Percentiles rank a stretch among this genome's conserved stretches.
Evolutionary conservation across 495 filamentous ascomycete genomes (phyloP).

Genomic region (Xylaria intraflava): DNA sequence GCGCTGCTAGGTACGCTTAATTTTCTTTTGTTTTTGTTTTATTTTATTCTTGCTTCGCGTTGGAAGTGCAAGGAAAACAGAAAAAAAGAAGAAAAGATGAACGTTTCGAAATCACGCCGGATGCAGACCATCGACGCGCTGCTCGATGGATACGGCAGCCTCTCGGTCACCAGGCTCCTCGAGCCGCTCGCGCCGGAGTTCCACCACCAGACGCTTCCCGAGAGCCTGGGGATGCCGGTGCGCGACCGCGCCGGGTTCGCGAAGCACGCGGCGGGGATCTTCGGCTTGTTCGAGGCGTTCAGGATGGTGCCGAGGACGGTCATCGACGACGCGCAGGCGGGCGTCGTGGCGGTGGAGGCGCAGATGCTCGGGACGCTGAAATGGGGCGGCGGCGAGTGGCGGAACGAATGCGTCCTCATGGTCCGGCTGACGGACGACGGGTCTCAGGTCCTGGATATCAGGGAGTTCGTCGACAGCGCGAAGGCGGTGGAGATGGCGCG

Average conservation of each 20-base stretch:
- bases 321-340: slow-evolving; percentile 26
- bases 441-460: slow-evolving; percentile 21
- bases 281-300: slow-evolving; percentile 34
- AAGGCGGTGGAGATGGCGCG: slow-evolving; percentile 35
- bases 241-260: slow-evolving; percentile 30
- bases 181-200: slow-evolving; percentile 26
- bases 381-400: slow-evolving; percentile 19
- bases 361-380: slow-evolving; percentile 31
- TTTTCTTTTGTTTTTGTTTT: no score
- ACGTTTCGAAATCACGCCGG: slow-evolving; percentile 14
- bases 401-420: slow-evolving; percentile 38
- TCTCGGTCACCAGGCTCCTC: slow-evolving; percentile 27
- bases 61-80: no score
- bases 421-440: slow-evolving; percentile 28
- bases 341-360: slow-evolving; percentile 27
- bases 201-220: slow-evolving; percentile 31
- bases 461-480: slow-evolving; percentile 37
- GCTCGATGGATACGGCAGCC: slow-evolving; percentile 31
- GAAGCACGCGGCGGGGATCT: slow-evolving; percentile 29
- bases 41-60: slow-evolving; percentile 2
- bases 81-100: no score
- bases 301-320: slow-evolving; percentile 30
- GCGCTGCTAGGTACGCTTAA: no score
- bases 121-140: slow-evolving; percentile 24
- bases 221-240: slow-evolving; percentile 28